Percentiles rank a stretch among this genome's conserved stretches.
Evolutionary conservation across 768 basidiomycete species (phyloP).

Genomic region (Termitomyces sp.): DNA sequence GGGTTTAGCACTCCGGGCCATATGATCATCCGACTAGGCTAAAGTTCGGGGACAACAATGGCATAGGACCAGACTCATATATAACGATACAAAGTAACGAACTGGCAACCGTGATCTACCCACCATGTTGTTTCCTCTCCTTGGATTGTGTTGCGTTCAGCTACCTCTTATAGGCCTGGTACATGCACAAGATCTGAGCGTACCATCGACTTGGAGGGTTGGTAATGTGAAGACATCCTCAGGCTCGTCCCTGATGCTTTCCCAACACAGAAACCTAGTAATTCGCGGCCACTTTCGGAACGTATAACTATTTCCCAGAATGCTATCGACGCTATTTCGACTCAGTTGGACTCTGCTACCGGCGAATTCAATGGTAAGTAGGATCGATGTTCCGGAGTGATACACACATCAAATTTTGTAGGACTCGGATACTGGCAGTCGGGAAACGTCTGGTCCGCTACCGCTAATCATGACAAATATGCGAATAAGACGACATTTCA

Average conservation of each 20-base stretch:
- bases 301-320: conserved; percentile 36
- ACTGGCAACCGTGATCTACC: background rate
- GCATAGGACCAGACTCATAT: background rate
- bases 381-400: background rate
- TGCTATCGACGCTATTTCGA: conserved; percentile 34
- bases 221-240: conserved; percentile 4
- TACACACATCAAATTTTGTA: conserved; percentile 8
- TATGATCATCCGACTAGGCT: background rate
- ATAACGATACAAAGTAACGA: conserved; percentile 1
- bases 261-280: conserved; percentile 32
- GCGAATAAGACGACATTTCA: conserved; percentile 32
- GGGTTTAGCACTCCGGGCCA: too few species aligned
- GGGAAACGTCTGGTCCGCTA: conserved; percentile 44
- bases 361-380: conserved; percentile 38
- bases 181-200: conserved; percentile 33
- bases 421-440: conserved; percentile 51
- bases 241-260: background rate
- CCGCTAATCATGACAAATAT: conserved; percentile 41
- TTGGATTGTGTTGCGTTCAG: background rate
- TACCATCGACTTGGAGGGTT: conserved; percentile 40
- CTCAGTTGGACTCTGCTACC: conserved; percentile 27
- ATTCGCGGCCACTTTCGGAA: conserved; percentile 28
- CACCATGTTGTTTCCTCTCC: conserved; percentile 2
- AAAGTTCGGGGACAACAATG: background rate
- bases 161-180: conserved; percentile 3